phyloP scores from a whole-genome alignment of 208 protist genomes.

The Acanthamoeba rhysodes region DNA sequence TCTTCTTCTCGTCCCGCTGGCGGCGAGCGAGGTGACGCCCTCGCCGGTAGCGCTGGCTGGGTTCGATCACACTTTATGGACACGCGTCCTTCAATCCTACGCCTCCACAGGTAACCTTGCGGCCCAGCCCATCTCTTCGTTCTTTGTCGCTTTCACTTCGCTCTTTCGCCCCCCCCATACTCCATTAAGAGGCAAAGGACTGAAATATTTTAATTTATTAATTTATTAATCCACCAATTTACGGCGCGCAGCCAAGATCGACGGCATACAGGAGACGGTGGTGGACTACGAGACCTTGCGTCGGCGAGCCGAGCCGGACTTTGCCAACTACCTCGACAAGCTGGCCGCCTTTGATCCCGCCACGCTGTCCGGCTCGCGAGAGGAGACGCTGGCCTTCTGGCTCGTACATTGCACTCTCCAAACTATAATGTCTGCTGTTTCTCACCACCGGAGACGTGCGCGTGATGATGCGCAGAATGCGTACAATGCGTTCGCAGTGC shows the following conservation, averaged over 20 bases:
- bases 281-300: conserved; percentile 39
- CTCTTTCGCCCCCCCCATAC: no score
- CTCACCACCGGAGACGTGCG: no score
- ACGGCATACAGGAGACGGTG: conserved; percentile 67
- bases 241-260: conserved; percentile 1
- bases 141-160: neutral
- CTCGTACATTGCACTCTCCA: neutral
- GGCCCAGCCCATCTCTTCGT: neutral
- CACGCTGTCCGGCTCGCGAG: neutral
- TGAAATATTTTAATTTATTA: neutral
- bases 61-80: conserved; percentile 23
- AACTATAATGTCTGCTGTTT: no score
- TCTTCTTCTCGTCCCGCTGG: neutral
- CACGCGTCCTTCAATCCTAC: conserved; percentile 18
- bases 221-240: neutral
- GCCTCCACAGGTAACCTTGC: neutral
- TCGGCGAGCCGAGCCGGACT: neutral
- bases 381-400: conserved; percentile 45
- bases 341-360: neutral
- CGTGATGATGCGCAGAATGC: neutral
- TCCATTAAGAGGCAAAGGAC: no score
- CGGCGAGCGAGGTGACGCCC: neutral
- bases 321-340: neutral
- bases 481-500: conserved; percentile 47
- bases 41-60: neutral